These are phyloP conservation scores for Phytophthora ramorum DNA, from an alignment of 352 stramenopile genomes.

Conservation along the genomic window DNA sequence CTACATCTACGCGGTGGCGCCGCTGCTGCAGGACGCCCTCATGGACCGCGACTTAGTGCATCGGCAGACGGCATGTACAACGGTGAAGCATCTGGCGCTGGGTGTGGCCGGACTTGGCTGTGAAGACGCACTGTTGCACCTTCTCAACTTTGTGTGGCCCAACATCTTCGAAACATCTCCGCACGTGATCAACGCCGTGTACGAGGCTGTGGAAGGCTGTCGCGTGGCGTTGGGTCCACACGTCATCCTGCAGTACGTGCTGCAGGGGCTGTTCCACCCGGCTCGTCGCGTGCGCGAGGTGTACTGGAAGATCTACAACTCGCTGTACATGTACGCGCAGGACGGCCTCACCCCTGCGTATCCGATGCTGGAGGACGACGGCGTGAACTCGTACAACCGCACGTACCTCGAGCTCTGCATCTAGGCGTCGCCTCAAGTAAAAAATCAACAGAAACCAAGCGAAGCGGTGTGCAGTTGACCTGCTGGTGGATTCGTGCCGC, in stretches of 20 bases:
- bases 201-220: slow-evolving; percentile 98
- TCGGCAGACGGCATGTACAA: slow-evolving; percentile 97
- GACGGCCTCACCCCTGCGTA: slow-evolving; percentile 98
- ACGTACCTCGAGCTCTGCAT: slow-evolving; percentile 94
- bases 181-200: slow-evolving; percentile 99
- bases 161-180: slow-evolving; percentile 99
- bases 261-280: slow-evolving; percentile 99
- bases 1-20: slow-evolving; percentile 99
- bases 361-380: slow-evolving; percentile 96
- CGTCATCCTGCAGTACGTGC: slow-evolving; percentile 96
- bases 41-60: slow-evolving; percentile 99
- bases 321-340: slow-evolving; percentile 98
- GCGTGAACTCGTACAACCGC: slow-evolving; percentile 94
- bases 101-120: slow-evolving; percentile 97
- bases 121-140: slow-evolving; percentile 97
- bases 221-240: slow-evolving; percentile 97
- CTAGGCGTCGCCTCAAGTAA: slow-evolving; percentile 32
- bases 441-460: neutral
- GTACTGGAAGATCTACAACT: slow-evolving; percentile 99
- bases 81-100: slow-evolving; percentile 98
- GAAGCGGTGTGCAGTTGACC: slow-evolving; percentile 9
- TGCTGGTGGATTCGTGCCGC: slow-evolving; percentile 15
- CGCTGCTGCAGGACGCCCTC: slow-evolving; percentile 98
- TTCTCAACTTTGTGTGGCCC: slow-evolving; percentile 99
- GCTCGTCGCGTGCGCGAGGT: slow-evolving; percentile 98